Evolutionary conservation across 192 early-diverging fungal species (phyloP).

Genomic region (Cetraspora pellucida): DNA sequence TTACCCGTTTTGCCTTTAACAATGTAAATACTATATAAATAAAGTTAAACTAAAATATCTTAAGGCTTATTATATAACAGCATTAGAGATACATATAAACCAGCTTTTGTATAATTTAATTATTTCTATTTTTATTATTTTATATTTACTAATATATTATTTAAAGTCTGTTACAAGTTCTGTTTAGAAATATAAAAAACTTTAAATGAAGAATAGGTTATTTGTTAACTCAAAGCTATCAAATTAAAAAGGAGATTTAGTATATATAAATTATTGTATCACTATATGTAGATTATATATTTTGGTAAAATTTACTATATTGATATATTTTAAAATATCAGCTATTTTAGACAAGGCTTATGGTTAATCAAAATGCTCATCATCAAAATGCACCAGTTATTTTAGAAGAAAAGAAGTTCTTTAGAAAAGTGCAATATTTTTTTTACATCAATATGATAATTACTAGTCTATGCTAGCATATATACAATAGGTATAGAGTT

Average conservation of each 20-base stretch:
- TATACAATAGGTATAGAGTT: not conserved
- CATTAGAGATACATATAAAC: not conserved
- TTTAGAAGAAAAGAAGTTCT: not conserved
- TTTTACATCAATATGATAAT: not conserved
- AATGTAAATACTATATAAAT: not conserved
- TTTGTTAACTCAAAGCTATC: constrained; percentile 3
- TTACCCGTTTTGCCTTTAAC: no score
- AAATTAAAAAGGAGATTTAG: not conserved
- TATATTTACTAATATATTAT: no score
- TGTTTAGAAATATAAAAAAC: not conserved
- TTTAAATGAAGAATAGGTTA: not conserved
- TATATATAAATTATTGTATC: not conserved
- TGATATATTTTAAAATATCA: no score
- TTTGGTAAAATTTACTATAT: no score
- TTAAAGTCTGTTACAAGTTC: not conserved
- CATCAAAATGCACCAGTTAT: not conserved
- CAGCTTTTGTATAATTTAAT: no score
- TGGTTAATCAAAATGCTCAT: not conserved
- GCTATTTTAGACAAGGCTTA: not conserved
- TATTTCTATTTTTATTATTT: no score
- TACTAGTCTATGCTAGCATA: not conserved
- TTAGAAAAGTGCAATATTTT: not conserved
- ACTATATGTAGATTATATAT: no score
- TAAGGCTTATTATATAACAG: constrained; percentile 5
- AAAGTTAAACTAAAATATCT: not conserved